phyloP scores from a whole-genome alignment of 768 basidiomycete genomes.

The Collybia sordida region DNA sequence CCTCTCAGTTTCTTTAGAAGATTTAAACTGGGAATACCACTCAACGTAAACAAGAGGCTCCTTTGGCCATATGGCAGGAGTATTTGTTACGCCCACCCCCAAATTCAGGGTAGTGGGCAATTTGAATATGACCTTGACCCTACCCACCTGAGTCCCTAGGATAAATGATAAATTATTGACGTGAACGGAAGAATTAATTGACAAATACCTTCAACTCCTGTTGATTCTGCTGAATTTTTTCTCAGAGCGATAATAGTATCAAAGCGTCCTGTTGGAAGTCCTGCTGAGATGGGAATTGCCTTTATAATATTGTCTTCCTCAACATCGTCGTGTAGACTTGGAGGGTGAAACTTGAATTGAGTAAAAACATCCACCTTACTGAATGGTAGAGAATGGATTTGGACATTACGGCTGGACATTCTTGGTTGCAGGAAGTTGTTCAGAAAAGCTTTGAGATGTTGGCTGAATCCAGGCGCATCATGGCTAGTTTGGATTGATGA shows the following conservation, averaged over 20 bases:
- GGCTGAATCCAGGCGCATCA: constrained; percentile 19
- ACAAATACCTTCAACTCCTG: constrained; percentile 17
- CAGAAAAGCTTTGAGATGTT: constrained; percentile 20
- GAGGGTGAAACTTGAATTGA: constrained; percentile 20
- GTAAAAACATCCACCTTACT: constrained; percentile 18
- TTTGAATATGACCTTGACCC: constrained; percentile 21
- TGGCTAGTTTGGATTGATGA: constrained; percentile 11
- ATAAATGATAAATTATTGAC: neutral
- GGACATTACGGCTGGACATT: neutral
- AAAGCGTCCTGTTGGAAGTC: constrained; percentile 17
- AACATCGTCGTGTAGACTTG: constrained; percentile 15
- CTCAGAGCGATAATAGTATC: constrained; percentile 21
- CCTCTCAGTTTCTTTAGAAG: neutral
- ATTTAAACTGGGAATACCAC: constrained; percentile 1
- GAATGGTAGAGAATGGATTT: constrained; percentile 14
- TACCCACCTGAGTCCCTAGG: constrained; percentile 18
- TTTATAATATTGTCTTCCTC: constrained; percentile 17
- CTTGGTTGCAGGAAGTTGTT: constrained; percentile 19
- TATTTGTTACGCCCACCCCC: neutral
- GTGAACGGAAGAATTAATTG: neutral
- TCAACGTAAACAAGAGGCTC: constrained; percentile 8
- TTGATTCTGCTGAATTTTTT: constrained; percentile 17
- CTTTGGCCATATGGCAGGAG: constrained; percentile 9
- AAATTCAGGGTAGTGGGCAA: constrained; percentile 6
- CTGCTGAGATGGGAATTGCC: constrained; percentile 14